phyloP scores from a whole-genome alignment of 148 eudicot genomes.

The Amaranthus palmeri region DNA sequence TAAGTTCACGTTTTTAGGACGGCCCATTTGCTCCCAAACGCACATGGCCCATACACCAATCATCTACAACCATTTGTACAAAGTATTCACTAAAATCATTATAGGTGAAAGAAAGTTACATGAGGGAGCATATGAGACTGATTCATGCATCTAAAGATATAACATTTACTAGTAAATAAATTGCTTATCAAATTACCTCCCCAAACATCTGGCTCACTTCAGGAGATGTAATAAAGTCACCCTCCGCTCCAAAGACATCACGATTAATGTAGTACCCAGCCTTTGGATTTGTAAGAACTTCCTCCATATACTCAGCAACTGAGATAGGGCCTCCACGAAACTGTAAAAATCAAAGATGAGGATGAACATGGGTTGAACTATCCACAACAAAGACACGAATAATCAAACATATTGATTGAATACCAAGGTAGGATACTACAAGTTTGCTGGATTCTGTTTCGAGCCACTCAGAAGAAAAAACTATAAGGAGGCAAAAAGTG shows the following conservation, averaged over 20 bases:
- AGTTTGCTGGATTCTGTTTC: no score
- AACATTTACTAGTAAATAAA: not conserved
- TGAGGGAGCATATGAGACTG: not conserved
- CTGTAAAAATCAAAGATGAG: slow-evolving; percentile 27
- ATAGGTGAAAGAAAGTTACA: not conserved
- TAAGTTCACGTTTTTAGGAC: slow-evolving; percentile 59
- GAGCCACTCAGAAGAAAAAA: no score
- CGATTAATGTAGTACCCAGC: slow-evolving; percentile 91
- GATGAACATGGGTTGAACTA: not conserved
- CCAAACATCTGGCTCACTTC: slow-evolving; percentile 99
- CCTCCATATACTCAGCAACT: slow-evolving; percentile 98
- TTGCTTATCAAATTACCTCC: slow-evolving; percentile 50
- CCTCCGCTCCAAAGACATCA: slow-evolving; percentile 97
- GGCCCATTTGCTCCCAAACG: slow-evolving; percentile 97
- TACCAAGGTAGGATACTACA: no score
- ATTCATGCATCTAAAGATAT: not conserved
- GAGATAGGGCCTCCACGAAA: slow-evolving; percentile 97
- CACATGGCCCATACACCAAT: slow-evolving; percentile 95
- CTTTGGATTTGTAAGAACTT: slow-evolving; percentile 89
- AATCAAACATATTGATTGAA: not conserved
- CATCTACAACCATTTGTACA: slow-evolving; percentile 43
- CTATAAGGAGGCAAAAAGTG: no score
- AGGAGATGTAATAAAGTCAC: slow-evolving; percentile 95
- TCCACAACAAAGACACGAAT: not conserved
- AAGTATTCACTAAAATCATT: not conserved